Base-by-base conservation (phyloP, 176 grass and related monocot species). In the Paspalum notatum region DNA sequence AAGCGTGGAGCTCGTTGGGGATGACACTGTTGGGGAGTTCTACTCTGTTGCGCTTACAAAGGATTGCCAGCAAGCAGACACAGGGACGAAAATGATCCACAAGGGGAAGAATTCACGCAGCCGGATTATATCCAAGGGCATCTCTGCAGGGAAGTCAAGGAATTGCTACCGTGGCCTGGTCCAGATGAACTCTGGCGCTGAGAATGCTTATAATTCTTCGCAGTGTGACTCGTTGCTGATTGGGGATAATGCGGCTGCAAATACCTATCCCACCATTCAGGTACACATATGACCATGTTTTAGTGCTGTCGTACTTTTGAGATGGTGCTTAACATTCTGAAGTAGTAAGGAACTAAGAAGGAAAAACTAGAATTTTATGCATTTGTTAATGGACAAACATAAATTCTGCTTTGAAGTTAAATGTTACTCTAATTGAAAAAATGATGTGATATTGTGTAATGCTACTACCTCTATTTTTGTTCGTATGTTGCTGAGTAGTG, bases 141-240 rank as follows among this genome's bases (percentile, higher is more conserved):
- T 99, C 66, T 99, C 96, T 32, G 96, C 96, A 10, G 96, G 96
- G 43, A 95, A 99, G 50, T 99, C 96, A 0, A 95, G 90, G 75
- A 95, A 99, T 87, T 95, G 96, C 84, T 99, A 99, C 71, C 90
- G 96, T 20, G 96, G 92, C 24, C 82, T 99, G 63, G 92, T 99
- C 18, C 93, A 85, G 92, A 91, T 99, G 40, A 91, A 86, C 59
- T 61, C 92, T 24, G 62, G 82, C 32, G 92, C 92, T 43, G 83
- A 89, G 63, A 95, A 99, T 87, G 90, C 90, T 18, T 88, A 88
- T 48, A 95, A 99, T 72, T 99, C 94, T 74, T 95, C 92, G 16
- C 96, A 95, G 63, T 99, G 96, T 78, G 96, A 99, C 88, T 99
- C 96, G 18, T 93, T 99, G 92, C 82, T 99, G 72, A 99, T 99